Base-by-base conservation (phyloP, 805 yeast species). In the Vanderwaltozyma polyspora region DNA sequence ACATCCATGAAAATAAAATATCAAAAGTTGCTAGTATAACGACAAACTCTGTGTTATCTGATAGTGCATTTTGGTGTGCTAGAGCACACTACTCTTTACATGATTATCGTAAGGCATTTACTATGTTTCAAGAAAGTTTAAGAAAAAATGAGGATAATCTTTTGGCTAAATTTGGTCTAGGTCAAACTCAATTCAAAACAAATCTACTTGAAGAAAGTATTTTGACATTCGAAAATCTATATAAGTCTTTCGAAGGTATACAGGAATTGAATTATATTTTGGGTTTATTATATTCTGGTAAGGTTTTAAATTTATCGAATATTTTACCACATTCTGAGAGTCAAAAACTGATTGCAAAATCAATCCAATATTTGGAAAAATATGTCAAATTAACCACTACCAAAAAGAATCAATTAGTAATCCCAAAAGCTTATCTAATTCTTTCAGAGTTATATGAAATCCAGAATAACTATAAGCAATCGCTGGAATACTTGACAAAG, bases 51-150 rank as follows among this genome's bases (percentile, higher is more conserved):
- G 53, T 76, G 3, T 49, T 64, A 16, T 70, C 81, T 22, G 87
- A 80, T 42, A 76, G 84, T 2, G 57, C 70, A 32, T 82, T 82
- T 47, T 91, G 96, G 97, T 65, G 77, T 36, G 98, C 85, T 3
- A 71, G 97, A 55, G 77, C 81, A 13, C 66, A 72, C 32, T 87
- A 78, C 45, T 66, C 65, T 6, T 54, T 68, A 19, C 60, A 63
- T 1, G 83, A 86, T 46, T 74, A 66, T 49, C 70, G 73, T n/a
- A 70, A 70, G 39, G 79, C 97, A 0, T 82, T 83, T 46, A 70
- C 68, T 36, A 63, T 67, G 46, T 89, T 83, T 55, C 77, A 78
- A 41, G 83, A 75, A 38, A 74, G 96, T 5, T 68, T 74, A 27
- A 75, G 74, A 41, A 60, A 69, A 25, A 75, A 80, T 49, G 82